phyloP scores from a whole-genome alignment of 352 stramenopile genomes.

The Phytophthora sp. region DNA sequence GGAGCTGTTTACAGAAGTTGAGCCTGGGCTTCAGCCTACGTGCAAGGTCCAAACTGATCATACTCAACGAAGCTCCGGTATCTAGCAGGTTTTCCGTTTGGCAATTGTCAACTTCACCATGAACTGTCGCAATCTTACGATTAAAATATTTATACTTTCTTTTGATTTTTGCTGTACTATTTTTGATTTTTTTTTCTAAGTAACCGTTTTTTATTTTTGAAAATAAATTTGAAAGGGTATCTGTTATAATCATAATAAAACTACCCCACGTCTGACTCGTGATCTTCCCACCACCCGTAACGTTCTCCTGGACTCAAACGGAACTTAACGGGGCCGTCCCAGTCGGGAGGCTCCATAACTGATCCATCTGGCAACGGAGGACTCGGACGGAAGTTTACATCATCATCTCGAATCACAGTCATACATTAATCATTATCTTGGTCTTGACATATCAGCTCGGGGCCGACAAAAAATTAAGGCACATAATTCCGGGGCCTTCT shows the following conservation, averaged over 20 bases:
- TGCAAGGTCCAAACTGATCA: slow-evolving; percentile 1
- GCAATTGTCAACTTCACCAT: too few relatives aligned
- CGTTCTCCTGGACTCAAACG: neutral
- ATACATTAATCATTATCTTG: neutral
- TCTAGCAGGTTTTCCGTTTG: neutral
- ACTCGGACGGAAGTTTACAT: too few relatives aligned
- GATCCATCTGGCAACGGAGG: too few relatives aligned
- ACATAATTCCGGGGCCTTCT: neutral
- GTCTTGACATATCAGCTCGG: neutral
- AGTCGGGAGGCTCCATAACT: too few relatives aligned
- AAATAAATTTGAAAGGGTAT: too few relatives aligned
- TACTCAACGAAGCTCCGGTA: neutral
- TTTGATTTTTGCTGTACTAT: too few relatives aligned
- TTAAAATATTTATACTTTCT: too few relatives aligned
- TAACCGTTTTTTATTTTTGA: too few relatives aligned
- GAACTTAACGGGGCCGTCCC: neutral
- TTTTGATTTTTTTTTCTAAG: too few relatives aligned
- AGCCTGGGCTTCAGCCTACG: slow-evolving; percentile 6
- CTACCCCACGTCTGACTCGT: neutral
- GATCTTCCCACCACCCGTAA: neutral
- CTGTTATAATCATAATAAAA: too few relatives aligned
- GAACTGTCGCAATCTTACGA: neutral
- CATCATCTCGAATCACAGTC: neutral
- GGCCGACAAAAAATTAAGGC: neutral
- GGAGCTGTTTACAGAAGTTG: neutral